Conservation (phyloP, 2,329 filamentous ascomycete genomes). For the Lasiodiplodia theobromae region DNA sequence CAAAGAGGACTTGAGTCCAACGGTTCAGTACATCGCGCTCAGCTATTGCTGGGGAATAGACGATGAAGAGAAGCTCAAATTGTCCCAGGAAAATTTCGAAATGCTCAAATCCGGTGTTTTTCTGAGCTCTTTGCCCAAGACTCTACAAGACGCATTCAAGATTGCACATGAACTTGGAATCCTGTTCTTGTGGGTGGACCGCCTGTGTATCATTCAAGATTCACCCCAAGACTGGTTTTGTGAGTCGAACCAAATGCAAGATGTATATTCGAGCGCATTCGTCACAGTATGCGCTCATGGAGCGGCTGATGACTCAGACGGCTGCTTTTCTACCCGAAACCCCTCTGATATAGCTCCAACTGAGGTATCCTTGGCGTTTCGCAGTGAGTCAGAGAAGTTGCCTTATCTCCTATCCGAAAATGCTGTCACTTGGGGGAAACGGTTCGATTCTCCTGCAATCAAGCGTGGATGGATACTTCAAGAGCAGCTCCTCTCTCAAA, state of each 20-base stretch:
- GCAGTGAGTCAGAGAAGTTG: too few species aligned
- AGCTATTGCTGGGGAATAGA: neutral
- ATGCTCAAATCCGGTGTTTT: neutral
- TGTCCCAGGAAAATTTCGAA: neutral
- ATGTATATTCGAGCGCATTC: neutral
- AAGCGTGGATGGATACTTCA: neutral
- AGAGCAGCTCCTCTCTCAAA: neutral
- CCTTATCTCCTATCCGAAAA: neutral
- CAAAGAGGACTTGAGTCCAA: neutral
- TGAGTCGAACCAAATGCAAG: neutral
- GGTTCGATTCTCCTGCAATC: neutral
- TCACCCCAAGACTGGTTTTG: neutral
- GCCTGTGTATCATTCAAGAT: neutral
- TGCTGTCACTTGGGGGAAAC: neutral
- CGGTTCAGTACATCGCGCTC: neutral
- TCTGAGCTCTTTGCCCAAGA: neutral
- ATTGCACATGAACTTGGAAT: neutral
- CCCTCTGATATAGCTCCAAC: neutral
- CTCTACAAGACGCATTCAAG: neutral
- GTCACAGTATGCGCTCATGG: neutral
- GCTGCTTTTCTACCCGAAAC: neutral
- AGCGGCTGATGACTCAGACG: neutral
- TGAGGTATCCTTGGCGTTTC: rapidly evolving
- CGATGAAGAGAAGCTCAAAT: neutral
- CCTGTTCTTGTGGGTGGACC: neutral